These are phyloP conservation scores for Candida multigemmis DNA, from an alignment of 805 yeast species.

Conservation along the genomic window DNA sequence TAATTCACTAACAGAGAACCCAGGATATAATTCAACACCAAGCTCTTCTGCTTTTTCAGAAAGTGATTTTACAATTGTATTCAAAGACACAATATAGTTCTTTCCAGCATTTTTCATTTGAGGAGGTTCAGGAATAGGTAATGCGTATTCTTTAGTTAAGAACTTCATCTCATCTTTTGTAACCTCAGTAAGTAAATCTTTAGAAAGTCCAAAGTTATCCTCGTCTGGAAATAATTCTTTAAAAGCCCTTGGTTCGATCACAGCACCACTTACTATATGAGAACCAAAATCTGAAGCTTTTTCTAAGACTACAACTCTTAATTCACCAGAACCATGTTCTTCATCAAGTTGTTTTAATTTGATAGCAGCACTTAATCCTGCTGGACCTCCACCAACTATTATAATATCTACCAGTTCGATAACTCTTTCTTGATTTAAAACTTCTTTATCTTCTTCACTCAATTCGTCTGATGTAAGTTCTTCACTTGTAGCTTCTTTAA, in stretches of 20 bases:
- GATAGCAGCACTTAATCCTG: constrained; percentile 93
- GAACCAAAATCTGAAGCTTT: constrained; percentile 91
- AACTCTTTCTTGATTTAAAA: constrained; percentile 59
- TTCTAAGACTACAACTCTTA: constrained; percentile 83
- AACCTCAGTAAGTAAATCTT: constrained; percentile 66
- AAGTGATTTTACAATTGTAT: constrained; percentile 71
- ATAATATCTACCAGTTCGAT: constrained; percentile 87
- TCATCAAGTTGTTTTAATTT: constrained; percentile 76
- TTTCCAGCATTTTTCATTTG: constrained; percentile 74
- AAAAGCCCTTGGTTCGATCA: constrained; percentile 82
- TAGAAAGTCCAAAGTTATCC: constrained; percentile 58
- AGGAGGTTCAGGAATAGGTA: constrained; percentile 88
- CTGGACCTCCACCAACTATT: constrained; percentile 97
- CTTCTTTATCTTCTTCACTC: constrained; percentile 33
- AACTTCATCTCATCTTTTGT: constrained; percentile 66
- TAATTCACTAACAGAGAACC: constrained; percentile 77
- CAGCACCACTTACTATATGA: constrained; percentile 91
- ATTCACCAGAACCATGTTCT: constrained; percentile 50
- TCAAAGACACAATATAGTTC: constrained; percentile 79
- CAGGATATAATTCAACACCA: constrained; percentile 91
- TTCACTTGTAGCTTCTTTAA: too few relatives aligned
- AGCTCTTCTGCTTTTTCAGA: constrained; percentile 85
- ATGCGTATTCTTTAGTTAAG: constrained; percentile 48
- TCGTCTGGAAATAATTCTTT: constrained; percentile 71
- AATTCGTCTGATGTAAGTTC: constrained; percentile 2